phyloP scores from a whole-genome alignment of 2,329 filamentous ascomycete genomes.

The Curvularia eragrostidis region DNA sequence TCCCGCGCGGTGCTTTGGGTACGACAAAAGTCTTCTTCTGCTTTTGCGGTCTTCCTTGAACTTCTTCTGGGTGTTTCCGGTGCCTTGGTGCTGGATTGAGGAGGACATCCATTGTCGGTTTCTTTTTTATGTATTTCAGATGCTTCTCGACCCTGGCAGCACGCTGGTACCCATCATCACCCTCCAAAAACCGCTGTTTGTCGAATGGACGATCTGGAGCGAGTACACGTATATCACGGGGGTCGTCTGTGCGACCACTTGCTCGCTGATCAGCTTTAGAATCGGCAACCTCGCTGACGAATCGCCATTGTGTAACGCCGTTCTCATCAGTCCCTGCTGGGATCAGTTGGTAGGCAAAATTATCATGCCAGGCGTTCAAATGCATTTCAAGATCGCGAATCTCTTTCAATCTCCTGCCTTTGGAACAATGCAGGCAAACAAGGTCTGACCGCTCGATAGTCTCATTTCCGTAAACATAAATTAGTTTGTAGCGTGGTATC shows the following conservation, averaged over 20 bases:
- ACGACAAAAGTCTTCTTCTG: conserved; percentile 42
- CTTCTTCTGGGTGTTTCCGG: conserved; percentile 26
- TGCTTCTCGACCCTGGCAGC: conserved; percentile 18
- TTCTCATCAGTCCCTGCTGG: conserved; percentile 16
- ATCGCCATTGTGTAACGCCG: conserved; percentile 24
- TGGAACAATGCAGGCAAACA: conserved; percentile 30
- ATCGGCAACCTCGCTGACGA: conserved; percentile 29
- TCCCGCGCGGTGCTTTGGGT: conserved; percentile 41
- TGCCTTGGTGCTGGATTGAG: neutral
- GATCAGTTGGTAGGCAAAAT: conserved; percentile 37
- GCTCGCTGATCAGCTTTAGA: conserved; percentile 29
- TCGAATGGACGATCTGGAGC: conserved; percentile 48
- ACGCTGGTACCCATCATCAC: conserved; percentile 37
- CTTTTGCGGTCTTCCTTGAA: conserved; percentile 21
- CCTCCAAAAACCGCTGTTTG: conserved; percentile 41
- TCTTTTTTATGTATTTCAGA: conserved; percentile 1
- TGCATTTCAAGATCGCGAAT: conserved; percentile 46
- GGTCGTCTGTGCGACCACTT: conserved; percentile 34
- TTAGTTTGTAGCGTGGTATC: conserved; percentile 24
- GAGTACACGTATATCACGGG: conserved; percentile 40
- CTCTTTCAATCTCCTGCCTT: conserved; percentile 9
- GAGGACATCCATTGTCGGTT: neutral
- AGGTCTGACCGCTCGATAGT: conserved; percentile 14
- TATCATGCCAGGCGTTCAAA: conserved; percentile 43
- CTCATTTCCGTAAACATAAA: conserved; percentile 23